Evolutionary conservation across 2,329 filamentous ascomycete genomes (phyloP).

Genomic region (Aspergillus neoniger): DNA sequence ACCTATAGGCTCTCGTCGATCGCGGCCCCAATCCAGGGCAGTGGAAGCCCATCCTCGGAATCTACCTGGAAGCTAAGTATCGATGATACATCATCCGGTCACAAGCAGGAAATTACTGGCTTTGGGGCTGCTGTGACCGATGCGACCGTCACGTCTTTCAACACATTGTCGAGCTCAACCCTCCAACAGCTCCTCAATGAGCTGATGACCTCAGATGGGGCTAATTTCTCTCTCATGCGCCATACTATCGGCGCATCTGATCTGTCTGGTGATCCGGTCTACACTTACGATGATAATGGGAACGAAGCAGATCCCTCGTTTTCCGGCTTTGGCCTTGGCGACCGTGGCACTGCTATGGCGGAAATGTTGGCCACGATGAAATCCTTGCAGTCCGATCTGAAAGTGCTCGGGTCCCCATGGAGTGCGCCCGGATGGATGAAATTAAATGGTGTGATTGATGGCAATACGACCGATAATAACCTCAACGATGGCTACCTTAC

Average conservation of each 20-base stretch:
- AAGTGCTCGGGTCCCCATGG: slow-evolving; percentile 42
- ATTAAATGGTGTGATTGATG: slow-evolving; percentile 36
- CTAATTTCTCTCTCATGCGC: slow-evolving; percentile 42
- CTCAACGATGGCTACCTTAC: slow-evolving; percentile 32
- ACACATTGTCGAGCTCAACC: slow-evolving; percentile 30
- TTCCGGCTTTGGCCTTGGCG: slow-evolving; percentile 34
- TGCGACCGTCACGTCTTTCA: slow-evolving; percentile 39
- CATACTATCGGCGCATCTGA: slow-evolving; percentile 44
- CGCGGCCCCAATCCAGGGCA: slow-evolving; percentile 22
- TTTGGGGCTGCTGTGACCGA: slow-evolving; percentile 46
- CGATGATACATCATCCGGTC: slow-evolving; percentile 29
- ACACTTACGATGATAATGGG: slow-evolving; percentile 44
- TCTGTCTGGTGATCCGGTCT: slow-evolving; percentile 35
- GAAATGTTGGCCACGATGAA: slow-evolving; percentile 41
- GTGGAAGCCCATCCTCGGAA: slow-evolving; percentile 21
- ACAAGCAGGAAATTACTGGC: slow-evolving; percentile 34
- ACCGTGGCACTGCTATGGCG: slow-evolving; percentile 41
- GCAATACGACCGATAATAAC: slow-evolving; percentile 34
- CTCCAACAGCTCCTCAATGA: slow-evolving; percentile 36
- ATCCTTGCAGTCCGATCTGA: slow-evolving; percentile 35
- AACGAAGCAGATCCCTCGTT: slow-evolving; percentile 35
- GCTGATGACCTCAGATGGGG: slow-evolving; percentile 37
- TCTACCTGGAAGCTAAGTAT: slow-evolving; percentile 30
- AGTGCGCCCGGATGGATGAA: slow-evolving; percentile 46
- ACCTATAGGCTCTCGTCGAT: slow-evolving; percentile 29